phyloP scores from a whole-genome alignment of 495 filamentous ascomycete species.

The Talaromyces wortmannii region DNA sequence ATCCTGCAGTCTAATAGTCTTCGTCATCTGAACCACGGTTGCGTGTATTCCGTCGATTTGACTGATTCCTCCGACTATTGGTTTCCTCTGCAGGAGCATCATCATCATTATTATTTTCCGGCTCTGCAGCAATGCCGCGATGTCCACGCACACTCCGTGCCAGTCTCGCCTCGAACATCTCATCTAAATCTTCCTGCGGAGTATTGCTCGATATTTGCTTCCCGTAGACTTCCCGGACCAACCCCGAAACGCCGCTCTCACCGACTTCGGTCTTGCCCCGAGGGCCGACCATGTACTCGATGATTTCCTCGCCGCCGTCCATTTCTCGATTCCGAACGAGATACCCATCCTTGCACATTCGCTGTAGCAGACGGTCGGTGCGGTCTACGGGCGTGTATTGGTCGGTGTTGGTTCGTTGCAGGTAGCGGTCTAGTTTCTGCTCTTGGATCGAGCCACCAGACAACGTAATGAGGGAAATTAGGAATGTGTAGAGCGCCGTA shows the following conservation, averaged over 20 bases:
- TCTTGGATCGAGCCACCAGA: conserved; percentile 69
- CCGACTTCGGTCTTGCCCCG: conserved; percentile 84
- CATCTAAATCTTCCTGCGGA: conserved; percentile 13
- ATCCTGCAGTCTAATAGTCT: neutral
- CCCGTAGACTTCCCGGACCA: conserved; percentile 60
- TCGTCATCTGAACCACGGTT: conserved; percentile 1
- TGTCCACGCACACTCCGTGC: conserved; percentile 1
- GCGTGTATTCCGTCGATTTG: neutral
- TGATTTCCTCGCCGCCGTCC: conserved; percentile 62
- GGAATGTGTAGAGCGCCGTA: conserved; percentile 68
- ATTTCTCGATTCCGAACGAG: conserved; percentile 64
- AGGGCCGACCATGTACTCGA: conserved; percentile 74
- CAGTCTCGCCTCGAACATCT: conserved; percentile 5
- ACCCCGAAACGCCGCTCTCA: conserved; percentile 57
- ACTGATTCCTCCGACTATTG: neutral
- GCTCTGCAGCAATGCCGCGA: neutral
- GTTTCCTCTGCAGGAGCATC: neutral
- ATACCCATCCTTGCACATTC: conserved; percentile 78
- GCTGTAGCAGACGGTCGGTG: conserved; percentile 67
- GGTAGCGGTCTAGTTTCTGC: conserved; percentile 62
- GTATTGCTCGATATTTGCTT: conserved; percentile 15
- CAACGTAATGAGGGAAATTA: conserved; percentile 68
- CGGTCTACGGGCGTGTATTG: conserved; percentile 67
- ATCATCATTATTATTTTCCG: neutral
- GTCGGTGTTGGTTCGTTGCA: conserved; percentile 69